Base-by-base conservation (phyloP, 768 basidiomycete species). In the Lenzites betulinus region DNA sequence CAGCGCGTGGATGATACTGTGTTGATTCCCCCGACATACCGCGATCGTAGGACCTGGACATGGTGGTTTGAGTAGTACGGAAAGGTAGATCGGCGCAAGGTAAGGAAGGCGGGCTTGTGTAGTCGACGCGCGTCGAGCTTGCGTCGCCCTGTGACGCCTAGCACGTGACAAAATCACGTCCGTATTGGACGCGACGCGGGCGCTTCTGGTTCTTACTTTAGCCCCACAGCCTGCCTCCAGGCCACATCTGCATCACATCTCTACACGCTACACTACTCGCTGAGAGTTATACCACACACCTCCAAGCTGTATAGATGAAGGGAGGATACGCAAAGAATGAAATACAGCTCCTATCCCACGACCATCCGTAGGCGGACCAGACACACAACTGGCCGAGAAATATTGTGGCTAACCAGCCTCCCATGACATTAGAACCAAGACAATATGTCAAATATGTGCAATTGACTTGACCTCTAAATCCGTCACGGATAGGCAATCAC, bases 41-140 rank as follows among this genome's bases (percentile, higher is more conserved):
- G 86, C 95, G 89, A 87, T 97, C 95, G 79, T 97, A 97, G 35
- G 93, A 95, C 81, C 95, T 90, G 58, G 95, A 93, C 91, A 93
- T 93, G 66, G 20, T 49, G 39, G 54, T n/a, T 30, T 20, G 12
- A 22, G 51, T 4, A 22, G 20, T 23, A 51, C 35, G 36, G 41
- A 35, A 44, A 39, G 59, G 48, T 51, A 49, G 38, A 30, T 42
- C 50, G 58, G 60, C 47, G 55, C 22, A 33, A 33, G 30, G 30
- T 11, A 33, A 11, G 6, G 11, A 33, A 33, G 30, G 30, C 30
- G 6, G 30, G 11, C 30, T 33, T 4, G 30, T 33, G 11, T 52
- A n/a, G 36, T 41, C 63, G 67, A 69, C 71, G 71, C 71, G 71
- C 71, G 71, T 72, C 70, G 70, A 69, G 69, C 67, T 67, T 69